A percentile compares a stretch with the other conserved stretches of the same genome.
Evolutionary conservation across 129 eudicot genomes (phyloP).

Genomic region (Rutidosis leptorrhynchoides): DNA sequence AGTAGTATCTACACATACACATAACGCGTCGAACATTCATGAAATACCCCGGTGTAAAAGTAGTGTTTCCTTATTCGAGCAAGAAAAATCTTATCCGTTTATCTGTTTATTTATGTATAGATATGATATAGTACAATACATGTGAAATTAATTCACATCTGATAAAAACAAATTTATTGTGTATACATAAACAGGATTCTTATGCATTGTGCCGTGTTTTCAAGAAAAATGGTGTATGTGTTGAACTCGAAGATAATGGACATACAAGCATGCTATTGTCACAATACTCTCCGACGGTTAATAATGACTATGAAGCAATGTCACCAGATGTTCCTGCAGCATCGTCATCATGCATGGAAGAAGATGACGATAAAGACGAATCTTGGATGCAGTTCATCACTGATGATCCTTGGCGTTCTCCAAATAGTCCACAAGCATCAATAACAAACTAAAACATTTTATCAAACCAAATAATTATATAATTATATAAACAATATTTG

Average conservation of each 20-base stretch:
- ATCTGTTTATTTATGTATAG: too few relatives aligned
- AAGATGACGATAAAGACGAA: slow-evolving; percentile 76
- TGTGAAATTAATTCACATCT: background rate
- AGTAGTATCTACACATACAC: too few relatives aligned
- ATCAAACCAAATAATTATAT: slow-evolving; percentile 20
- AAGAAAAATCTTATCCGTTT: too few relatives aligned
- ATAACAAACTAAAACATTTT: slow-evolving; percentile 27
- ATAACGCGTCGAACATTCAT: too few relatives aligned
- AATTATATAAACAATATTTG: slow-evolving; percentile 1
- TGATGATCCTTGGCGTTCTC: slow-evolving; percentile 85
- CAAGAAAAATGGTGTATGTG: slow-evolving; percentile 78
- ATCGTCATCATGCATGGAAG: slow-evolving; percentile 50
- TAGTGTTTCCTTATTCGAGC: too few relatives aligned
- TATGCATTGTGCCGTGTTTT: slow-evolving; percentile 90
- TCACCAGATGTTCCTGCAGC: slow-evolving; percentile 59
- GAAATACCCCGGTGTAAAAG: too few relatives aligned
- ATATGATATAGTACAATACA: too few relatives aligned
- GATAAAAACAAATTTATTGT: background rate
- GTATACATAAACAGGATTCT: slow-evolving; percentile 53
- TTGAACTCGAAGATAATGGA: slow-evolving; percentile 60
- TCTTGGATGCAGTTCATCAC: slow-evolving; percentile 96
- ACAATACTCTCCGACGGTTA: slow-evolving; percentile 31
- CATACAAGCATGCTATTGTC: slow-evolving; percentile 33
- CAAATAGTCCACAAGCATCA: slow-evolving; percentile 27
- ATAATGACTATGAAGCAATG: slow-evolving; percentile 49